Conservation (phyloP, 768 basidiomycete genomes). For the Leccinum subtestaceum region DNA sequence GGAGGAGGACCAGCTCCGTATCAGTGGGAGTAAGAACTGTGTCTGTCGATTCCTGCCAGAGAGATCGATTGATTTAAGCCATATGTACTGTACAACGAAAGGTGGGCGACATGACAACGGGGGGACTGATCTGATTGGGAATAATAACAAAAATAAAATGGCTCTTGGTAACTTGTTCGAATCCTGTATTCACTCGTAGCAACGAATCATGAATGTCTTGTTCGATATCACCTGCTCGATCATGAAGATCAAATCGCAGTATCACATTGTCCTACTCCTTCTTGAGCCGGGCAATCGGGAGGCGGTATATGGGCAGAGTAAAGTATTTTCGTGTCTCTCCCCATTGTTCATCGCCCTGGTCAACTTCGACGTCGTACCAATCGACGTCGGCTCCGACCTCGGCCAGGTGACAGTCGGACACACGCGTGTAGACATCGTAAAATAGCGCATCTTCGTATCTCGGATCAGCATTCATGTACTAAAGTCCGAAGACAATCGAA, state of each 20-base stretch:
- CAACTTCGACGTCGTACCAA: conserved; percentile 83
- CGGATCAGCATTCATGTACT: not conserved
- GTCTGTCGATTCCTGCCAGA: not conserved
- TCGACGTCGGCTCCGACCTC: conserved; percentile 73
- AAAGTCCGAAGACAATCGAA: conserved; percentile 3
- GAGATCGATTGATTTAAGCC: not conserved
- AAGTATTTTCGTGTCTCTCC: conserved; percentile 76
- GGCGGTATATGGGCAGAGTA: conserved; percentile 67
- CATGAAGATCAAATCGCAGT: not conserved
- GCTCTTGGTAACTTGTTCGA: not conserved
- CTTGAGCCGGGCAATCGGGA: conserved; percentile 49
- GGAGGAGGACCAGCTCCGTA: conserved; percentile 23
- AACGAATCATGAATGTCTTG: not conserved
- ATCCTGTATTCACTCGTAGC: not conserved
- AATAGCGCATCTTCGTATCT: conserved; percentile 68
- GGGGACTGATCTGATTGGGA: conserved; percentile 2
- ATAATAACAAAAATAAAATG: not conserved
- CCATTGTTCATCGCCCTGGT: conserved; percentile 61
- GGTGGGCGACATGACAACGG: conserved; percentile 19
- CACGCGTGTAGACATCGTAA: conserved; percentile 86
- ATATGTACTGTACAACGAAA: not conserved
- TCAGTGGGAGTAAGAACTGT: not conserved
- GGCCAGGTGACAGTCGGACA: conserved; percentile 83
- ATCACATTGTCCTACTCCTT: conserved; percentile 7
- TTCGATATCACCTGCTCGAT: not conserved